Evolutionary conservation across 495 filamentous ascomycete genomes (phyloP).

Genomic region (Penicillium mononematosum): DNA sequence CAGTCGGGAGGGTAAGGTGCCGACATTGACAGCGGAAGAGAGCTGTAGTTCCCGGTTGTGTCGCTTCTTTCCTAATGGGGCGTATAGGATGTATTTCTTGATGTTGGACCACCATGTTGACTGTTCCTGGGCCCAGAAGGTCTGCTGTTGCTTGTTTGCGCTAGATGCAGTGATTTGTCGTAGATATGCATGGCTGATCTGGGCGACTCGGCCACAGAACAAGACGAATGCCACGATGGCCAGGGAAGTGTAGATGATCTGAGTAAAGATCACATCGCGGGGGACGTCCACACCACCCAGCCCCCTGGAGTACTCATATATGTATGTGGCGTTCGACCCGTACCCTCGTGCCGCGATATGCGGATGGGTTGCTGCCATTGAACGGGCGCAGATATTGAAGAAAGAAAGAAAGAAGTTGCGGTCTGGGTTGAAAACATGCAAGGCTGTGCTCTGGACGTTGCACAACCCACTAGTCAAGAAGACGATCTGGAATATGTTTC

Average conservation of each 20-base stretch:
- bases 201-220: conserved; percentile 55
- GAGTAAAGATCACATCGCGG: conserved; percentile 43
- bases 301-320: conserved; percentile 46
- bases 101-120: conserved; percentile 64
- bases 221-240: conserved; percentile 49
- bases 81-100: conserved; percentile 79
- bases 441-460: not conserved
- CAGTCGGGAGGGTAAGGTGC: conserved; percentile 83
- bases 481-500: not conserved
- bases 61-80: conserved; percentile 76
- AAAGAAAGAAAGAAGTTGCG: not conserved
- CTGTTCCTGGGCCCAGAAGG: conserved; percentile 64
- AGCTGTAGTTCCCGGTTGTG: conserved; percentile 88
- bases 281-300: conserved; percentile 45
- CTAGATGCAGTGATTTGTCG: conserved; percentile 69
- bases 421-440: not conserved
- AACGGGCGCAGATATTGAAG: conserved; percentile 14
- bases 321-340: conserved; percentile 41
- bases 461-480: not conserved
- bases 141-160: conserved; percentile 47
- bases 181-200: conserved; percentile 64
- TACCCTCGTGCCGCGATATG: conserved; percentile 35
- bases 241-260: conserved; percentile 48
- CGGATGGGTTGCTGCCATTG: conserved; percentile 38
- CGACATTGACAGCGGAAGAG: conserved; percentile 81